Base-by-base conservation (phyloP, 177 flowering plant species). In the Vitis hybrid region DNA sequence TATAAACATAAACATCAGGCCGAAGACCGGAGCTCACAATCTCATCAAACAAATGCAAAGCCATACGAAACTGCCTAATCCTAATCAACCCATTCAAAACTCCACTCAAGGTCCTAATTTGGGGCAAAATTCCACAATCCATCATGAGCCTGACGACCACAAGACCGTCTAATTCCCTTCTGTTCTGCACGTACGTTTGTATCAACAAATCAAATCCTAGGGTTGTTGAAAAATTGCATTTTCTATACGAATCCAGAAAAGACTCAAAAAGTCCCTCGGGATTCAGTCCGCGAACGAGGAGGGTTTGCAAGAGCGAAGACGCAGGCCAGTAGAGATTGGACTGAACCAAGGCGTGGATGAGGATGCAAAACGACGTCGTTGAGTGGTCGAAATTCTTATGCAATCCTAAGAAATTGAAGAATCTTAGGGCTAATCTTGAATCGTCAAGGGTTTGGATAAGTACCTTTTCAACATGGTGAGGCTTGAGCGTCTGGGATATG, bases 391-490 rank as follows among this genome's bases (percentile, higher is more conserved):
- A 90, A 27, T 79, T 82, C 27, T 35, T 68, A 74, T 92, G 98
- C 55, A 92, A 76, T 27, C 97, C 95, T 56, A 94, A 65, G 69
- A 86, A 92, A 73, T 92, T 94, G 81, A 94, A 94, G 81, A 94
- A 91, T 55, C 97, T 77, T 14, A 92, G 75, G 48, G 95, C 91
- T 72, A 92, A 83, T 82, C 86, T 84, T 35, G 93, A 72, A 54
- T 91, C 83, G 16, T 88, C 86, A 1, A 85, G 71, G 72, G 86
- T 85, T 68, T 74, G 81, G 66, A 86, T 67, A 65, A 94, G 64
- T 15, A 92, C 71, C 58, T 57, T 73, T 52, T 92, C 97, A 18
- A 94, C 87, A 71, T 94, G 97, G 70, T 27, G 83, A 21, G 91
- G 87, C 69, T 67, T 80, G 24, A 94, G 64, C 2, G 71, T 76